Conservation (phyloP, 2,329 filamentous ascomycete species). For the Pyrenochaeta sp. region DNA sequence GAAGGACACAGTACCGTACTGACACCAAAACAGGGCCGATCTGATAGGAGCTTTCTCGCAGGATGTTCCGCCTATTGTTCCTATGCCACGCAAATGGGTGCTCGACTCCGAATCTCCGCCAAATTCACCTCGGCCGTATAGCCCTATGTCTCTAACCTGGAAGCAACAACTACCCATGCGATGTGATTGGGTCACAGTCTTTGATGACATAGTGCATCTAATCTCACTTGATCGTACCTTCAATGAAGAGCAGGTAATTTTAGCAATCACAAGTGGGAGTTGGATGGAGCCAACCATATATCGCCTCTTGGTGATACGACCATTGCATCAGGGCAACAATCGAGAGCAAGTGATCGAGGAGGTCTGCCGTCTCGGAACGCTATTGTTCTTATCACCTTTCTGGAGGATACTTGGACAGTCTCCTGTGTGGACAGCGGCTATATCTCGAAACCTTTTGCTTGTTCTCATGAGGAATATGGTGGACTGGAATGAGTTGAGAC, state of each 20-base stretch:
- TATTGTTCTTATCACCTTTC: constrained; percentile 38
- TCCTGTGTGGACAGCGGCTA: constrained; percentile 34
- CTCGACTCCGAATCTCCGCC: constrained; percentile 57
- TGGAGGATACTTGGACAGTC: constrained; percentile 36
- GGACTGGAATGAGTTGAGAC: constrained; percentile 40
- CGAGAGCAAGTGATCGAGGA: constrained; percentile 35
- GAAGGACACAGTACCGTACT: background rate
- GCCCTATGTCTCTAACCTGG: constrained; percentile 64
- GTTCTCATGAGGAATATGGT: constrained; percentile 30
- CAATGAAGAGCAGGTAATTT: constrained; percentile 27
- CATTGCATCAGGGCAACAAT: constrained; percentile 20
- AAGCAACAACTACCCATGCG: constrained; percentile 57
- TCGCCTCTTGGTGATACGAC: constrained; percentile 34
- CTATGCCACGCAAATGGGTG: constrained; percentile 34
- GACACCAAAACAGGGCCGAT: constrained; percentile 31
- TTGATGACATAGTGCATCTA: constrained; percentile 37
- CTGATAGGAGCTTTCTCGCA: constrained; percentile 38
- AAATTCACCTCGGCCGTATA: constrained; percentile 65
- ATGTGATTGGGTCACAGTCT: constrained; percentile 38
- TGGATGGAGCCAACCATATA: constrained; percentile 41
- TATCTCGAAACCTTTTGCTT: constrained; percentile 30
- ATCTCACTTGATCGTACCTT: constrained; percentile 36
- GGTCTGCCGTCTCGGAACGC: constrained; percentile 38
- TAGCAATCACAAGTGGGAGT: constrained; percentile 34
- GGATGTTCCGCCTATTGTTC: constrained; percentile 36